A percentile compares a stretch with the other conserved stretches of the same genome.
Evolutionary conservation across 2,329 filamentous ascomycete species (phyloP).

Genomic region (Curvularia sp.): DNA sequence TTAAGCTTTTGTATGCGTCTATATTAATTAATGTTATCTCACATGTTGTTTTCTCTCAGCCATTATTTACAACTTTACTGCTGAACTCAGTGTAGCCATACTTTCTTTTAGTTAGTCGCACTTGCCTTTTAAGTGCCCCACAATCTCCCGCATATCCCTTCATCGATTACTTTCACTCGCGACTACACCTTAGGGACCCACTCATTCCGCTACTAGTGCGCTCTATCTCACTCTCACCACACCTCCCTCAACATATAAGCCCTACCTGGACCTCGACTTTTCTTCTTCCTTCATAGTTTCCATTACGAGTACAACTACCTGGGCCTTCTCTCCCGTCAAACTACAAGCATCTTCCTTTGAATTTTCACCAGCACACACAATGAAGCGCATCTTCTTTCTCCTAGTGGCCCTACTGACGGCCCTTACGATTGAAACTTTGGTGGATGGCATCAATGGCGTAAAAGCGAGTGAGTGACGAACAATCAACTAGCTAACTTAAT

Average conservation of each 20-base stretch:
- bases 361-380: background rate
- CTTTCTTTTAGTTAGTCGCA: background rate
- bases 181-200: background rate
- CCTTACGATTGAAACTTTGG: background rate
- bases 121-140: background rate
- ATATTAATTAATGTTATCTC: no score
- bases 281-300: no score
- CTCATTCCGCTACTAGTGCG: background rate
- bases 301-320: background rate
- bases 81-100: background rate
- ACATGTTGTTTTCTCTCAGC: no score
- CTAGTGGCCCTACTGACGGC: background rate
- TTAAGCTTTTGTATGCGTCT: background rate
- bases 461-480: background rate
- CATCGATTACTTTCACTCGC: background rate
- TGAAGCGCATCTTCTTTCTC: slow-evolving; percentile 1
- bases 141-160: no score
- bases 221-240: background rate
- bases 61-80: no score
- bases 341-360: no score
- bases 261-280: no score
- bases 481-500: no score
- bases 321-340: background rate
- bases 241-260: no score
- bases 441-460: background rate